Conservation (phyloP, 2,329 filamentous ascomycete species). For the Fusarium bactridioides region DNA sequence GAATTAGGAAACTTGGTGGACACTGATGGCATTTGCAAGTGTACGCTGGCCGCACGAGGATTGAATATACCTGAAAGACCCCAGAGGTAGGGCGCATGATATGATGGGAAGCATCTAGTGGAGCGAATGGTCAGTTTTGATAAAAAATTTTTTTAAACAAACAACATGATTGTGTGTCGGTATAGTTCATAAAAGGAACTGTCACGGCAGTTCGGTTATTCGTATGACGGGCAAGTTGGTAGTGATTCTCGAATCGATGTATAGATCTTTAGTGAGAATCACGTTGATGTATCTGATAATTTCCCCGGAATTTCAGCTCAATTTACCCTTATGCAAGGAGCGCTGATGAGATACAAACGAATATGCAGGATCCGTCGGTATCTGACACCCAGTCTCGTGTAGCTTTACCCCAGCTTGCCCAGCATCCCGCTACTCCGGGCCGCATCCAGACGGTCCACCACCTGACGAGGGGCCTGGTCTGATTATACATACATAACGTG, state of each 20-base stretch:
- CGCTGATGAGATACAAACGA: not conserved
- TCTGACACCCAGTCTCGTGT: not conserved
- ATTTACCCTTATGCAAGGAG: not conserved
- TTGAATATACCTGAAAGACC: constrained; percentile 34
- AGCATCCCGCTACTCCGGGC: not conserved
- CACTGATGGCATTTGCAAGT: constrained; percentile 14
- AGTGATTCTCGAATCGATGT: not conserved
- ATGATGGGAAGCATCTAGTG: constrained; percentile 24
- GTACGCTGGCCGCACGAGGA: constrained; percentile 30
- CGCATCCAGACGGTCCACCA: not conserved
- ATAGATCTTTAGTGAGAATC: not conserved
- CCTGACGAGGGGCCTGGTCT: not conserved
- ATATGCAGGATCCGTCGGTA: not conserved
- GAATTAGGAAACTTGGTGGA: not conserved
- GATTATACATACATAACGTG: not conserved
- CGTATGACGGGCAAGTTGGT: not conserved
- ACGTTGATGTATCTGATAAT: not conserved
- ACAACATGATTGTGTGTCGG: not conserved
- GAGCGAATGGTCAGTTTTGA: not conserved
- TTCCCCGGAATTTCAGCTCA: not conserved
- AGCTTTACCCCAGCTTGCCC: not conserved
- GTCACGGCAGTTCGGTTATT: not conserved
- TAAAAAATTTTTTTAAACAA: not conserved
- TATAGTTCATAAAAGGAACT: not conserved
- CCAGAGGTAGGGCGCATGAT: constrained; percentile 5